These are phyloP conservation scores for Trichoderma gamsii DNA, from an alignment of 495 filamentous ascomycete genomes.

Conservation along the genomic window DNA sequence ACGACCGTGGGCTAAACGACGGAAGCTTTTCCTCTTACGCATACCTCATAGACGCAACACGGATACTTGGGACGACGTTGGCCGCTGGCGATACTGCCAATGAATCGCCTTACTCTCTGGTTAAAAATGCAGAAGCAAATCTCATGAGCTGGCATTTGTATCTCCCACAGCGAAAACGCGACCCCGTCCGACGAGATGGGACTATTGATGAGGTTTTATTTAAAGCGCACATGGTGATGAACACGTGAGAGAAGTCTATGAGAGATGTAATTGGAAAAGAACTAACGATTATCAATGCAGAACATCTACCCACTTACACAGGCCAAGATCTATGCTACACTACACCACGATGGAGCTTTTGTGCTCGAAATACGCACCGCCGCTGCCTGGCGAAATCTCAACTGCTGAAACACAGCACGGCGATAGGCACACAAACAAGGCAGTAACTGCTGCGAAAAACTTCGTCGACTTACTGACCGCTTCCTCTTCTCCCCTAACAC, in stretches of 20 bases:
- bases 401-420: background rate
- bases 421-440: background rate
- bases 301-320: background rate
- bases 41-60: slow-evolving; percentile 38
- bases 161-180: slow-evolving; percentile 52
- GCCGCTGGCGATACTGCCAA: background rate
- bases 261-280: background rate
- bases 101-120: background rate
- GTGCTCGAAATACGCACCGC: background rate
- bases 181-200: slow-evolving; percentile 48
- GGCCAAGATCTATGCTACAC: background rate
- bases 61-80: slow-evolving; percentile 4
- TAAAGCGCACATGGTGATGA: slow-evolving; percentile 56
- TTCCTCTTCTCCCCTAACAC: background rate
- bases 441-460: background rate
- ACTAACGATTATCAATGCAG: background rate
- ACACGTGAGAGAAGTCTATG: background rate
- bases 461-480: background rate
- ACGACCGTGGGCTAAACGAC: slow-evolving; percentile 49
- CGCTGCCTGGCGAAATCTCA: background rate
- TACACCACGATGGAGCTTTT: slow-evolving; percentile 7
- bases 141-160: slow-evolving; percentile 58
- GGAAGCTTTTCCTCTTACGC: slow-evolving; percentile 53
- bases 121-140: slow-evolving; percentile 39
- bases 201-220: slow-evolving; percentile 61